phyloP scores from a whole-genome alignment of 441 rosid species.

The Flueggea neowawraea region DNA sequence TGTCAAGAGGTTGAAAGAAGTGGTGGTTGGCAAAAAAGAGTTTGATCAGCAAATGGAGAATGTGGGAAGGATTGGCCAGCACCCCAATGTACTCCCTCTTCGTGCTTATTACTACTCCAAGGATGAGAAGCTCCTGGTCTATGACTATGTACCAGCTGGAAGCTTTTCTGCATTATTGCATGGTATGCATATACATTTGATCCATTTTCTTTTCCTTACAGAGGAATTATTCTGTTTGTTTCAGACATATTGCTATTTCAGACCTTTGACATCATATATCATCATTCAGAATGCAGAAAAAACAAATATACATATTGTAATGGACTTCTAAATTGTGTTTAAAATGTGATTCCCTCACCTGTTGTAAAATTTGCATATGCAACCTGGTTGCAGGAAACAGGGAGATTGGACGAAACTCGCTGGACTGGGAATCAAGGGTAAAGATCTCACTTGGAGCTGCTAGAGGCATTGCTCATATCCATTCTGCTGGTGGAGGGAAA shows the following conservation, averaged over 20 bases:
- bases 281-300: background rate
- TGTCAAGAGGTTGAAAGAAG: conserved; percentile 86
- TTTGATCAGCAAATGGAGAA: conserved; percentile 94
- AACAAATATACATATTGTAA: background rate
- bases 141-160: conserved; percentile 59
- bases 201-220: too few relatives aligned
- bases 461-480: conserved; percentile 69
- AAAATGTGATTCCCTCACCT: background rate
- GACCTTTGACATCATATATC: background rate
- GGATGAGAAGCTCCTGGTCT: conserved; percentile 95
- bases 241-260: background rate
- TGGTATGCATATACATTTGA: conserved; percentile 33
- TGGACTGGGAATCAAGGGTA: conserved; percentile 81
- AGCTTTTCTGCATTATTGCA: conserved; percentile 72
- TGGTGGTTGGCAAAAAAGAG: conserved; percentile 64
- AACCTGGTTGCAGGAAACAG: conserved; percentile 47
- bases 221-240: background rate
- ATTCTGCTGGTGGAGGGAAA: conserved; percentile 60
- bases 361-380: background rate
- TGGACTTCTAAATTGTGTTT: background rate
- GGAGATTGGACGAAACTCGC: conserved; percentile 46
- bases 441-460: conserved; percentile 76
- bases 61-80: conserved; percentile 61
- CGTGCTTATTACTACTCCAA: conserved; percentile 91
- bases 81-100: conserved; percentile 70